Evolutionary conservation across 1,139 yeast genomes (phyloP).

Genomic region (Suhomyces guaymorum): DNA sequence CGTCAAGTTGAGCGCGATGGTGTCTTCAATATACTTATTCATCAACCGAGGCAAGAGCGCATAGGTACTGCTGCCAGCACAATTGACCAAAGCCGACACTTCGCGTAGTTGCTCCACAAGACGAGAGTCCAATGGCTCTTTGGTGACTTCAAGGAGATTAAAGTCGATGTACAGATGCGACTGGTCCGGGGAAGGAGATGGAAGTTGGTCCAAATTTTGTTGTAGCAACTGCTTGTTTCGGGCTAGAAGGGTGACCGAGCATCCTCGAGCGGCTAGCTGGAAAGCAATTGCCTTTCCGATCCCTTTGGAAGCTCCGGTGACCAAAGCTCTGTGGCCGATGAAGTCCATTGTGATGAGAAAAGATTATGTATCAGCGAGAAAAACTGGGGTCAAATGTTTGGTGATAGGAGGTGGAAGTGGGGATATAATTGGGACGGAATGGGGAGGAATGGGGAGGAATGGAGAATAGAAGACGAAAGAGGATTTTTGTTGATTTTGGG

Average conservation of each 20-base stretch:
- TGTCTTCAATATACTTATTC: constrained; percentile 40
- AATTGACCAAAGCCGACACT: constrained; percentile 60
- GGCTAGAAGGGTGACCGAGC: constrained; percentile 62
- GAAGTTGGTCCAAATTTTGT: constrained; percentile 34
- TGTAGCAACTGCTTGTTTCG: constrained; percentile 45
- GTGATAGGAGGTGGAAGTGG: too few species aligned
- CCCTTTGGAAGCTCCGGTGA: constrained; percentile 90
- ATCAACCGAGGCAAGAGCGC: constrained; percentile 52
- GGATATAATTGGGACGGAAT: too few species aligned
- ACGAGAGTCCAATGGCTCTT: constrained; percentile 8
- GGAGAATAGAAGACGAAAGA: too few species aligned
- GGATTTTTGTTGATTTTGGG: too few species aligned
- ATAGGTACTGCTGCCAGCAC: constrained; percentile 80
- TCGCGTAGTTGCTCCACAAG: constrained; percentile 23
- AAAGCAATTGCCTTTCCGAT: constrained; percentile 70
- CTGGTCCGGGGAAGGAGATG: constrained; percentile 31
- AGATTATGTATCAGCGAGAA: too few species aligned
- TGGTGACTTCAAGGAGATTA: constrained; percentile 41
- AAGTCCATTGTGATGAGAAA: too few species aligned
- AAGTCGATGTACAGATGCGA: constrained; percentile 51
- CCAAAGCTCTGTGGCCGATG: constrained; percentile 45
- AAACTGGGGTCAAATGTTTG: not conserved
- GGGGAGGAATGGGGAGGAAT: too few species aligned
- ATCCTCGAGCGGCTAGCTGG: constrained; percentile 60
- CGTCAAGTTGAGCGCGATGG: constrained; percentile 62